phyloP scores from a whole-genome alignment of 371 early-diverging fungal species.

The Mucor lusitanicus region DNA sequence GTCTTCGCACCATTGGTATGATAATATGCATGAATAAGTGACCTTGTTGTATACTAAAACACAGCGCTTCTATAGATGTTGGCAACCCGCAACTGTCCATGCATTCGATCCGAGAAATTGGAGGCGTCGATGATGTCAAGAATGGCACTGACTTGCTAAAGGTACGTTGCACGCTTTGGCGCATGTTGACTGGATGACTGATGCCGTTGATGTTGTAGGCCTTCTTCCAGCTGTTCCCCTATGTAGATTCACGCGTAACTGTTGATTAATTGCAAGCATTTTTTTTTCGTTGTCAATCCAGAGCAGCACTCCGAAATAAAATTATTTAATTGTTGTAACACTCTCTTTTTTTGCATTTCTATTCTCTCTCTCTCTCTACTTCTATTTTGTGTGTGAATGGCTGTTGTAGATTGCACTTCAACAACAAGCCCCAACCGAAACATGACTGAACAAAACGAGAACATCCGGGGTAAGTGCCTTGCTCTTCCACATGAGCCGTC shows the following conservation, averaged over 20 bases:
- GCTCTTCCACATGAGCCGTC: no score
- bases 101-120: conserved; percentile 97
- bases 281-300: conserved; percentile 8
- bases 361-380: not conserved
- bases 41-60: not conserved
- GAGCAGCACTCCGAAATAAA: conserved; percentile 10
- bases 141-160: conserved; percentile 83
- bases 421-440: not conserved
- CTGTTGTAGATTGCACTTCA: not conserved
- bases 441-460: not conserved
- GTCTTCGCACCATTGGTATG: conserved; percentile 94
- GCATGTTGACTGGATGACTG: not conserved
- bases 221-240: conserved; percentile 28
- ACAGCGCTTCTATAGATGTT: conserved; percentile 63
- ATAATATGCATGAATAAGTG: no score
- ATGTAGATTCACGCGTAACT: conserved; percentile 16
- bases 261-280: conserved; percentile 16
- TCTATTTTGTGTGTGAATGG: not conserved
- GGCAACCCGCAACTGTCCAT: conserved; percentile 95
- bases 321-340: not conserved
- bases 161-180: conserved; percentile 28
- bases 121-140: conserved; percentile 88
- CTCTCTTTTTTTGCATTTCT: not conserved
- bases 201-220: not conserved
- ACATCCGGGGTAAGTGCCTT: not conserved